Conservation (phyloP, 345 rosid species). For the Sisymbrium altissimum region DNA sequence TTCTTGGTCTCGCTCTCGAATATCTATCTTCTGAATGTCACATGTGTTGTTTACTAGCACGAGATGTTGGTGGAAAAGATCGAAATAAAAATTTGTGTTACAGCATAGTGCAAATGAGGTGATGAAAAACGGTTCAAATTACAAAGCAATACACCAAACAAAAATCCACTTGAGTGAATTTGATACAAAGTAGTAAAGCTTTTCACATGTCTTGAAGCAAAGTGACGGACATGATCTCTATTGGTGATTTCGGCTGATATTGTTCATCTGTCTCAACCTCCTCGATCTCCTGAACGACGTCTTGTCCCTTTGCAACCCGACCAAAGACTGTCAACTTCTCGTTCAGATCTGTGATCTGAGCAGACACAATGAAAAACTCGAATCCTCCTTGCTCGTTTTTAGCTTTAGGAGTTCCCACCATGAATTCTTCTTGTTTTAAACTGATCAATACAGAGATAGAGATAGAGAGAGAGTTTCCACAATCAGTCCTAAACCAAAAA, state of each 20-base stretch:
- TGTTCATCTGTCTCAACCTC: conserved; percentile 87
- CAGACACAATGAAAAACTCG: conserved; percentile 60
- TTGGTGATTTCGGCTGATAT: conserved; percentile 65
- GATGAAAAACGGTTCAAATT: not conserved
- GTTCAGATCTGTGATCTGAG: conserved; percentile 56
- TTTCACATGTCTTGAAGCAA: conserved; percentile 44
- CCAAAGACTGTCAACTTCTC: conserved; percentile 66
- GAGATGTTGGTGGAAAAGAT: not conserved
- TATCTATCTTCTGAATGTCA: not conserved
- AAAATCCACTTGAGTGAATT: not conserved
- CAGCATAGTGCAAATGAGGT: not conserved
- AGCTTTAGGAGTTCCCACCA: conserved; percentile 64
- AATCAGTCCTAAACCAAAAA: not conserved
- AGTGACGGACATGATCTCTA: conserved; percentile 55
- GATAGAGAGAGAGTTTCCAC: not conserved
- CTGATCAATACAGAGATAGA: conserved; percentile 34
- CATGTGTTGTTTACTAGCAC: not conserved
- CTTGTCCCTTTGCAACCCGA: conserved; percentile 55
- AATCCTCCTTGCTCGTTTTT: conserved; percentile 48
- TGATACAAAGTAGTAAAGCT: not conserved
- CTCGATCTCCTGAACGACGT: conserved; percentile 76
- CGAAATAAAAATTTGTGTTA: not conserved
- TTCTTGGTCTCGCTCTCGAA: not conserved
- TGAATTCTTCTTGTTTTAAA: conserved; percentile 59
- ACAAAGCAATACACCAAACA: not conserved